Percentiles rank a stretch among this genome's conserved stretches.
Evolutionary conservation across 2,329 filamentous ascomycete species (phyloP).

Genomic region (Penicillium glabrum): DNA sequence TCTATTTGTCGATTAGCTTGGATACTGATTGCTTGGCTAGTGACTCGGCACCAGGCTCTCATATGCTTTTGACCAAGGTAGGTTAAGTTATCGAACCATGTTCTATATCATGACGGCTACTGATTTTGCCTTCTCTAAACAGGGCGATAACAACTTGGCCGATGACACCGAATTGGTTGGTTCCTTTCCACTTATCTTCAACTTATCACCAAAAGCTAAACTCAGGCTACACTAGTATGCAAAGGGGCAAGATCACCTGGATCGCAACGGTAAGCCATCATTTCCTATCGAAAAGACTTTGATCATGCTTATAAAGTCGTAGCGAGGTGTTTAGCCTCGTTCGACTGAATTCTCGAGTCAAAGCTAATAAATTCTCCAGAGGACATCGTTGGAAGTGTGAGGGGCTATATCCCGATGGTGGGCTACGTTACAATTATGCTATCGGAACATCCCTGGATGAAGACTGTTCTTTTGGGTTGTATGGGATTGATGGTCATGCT

Average conservation of each 20-base stretch:
- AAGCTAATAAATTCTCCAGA: neutral
- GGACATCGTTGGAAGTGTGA: slow-evolving; percentile 66
- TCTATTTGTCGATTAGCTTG: too few relatives aligned
- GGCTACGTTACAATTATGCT: slow-evolving; percentile 96
- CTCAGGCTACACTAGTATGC: slow-evolving; percentile 45
- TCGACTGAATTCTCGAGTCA: neutral
- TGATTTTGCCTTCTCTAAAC: neutral
- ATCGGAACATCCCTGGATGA: slow-evolving; percentile 94
- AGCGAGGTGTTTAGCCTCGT: neutral
- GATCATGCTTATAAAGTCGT: neutral
- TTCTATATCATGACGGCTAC: neutral
- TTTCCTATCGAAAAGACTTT: slow-evolving; percentile 38
- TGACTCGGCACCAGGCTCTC: slow-evolving; percentile 25
- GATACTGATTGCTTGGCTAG: slow-evolving; percentile 16
- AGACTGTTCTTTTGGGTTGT: slow-evolving; percentile 88
- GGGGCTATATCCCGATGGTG: slow-evolving; percentile 89
- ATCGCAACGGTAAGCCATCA: slow-evolving; percentile 75
- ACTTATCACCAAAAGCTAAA: neutral
- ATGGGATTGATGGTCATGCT: slow-evolving; percentile 94
- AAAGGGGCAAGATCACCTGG: slow-evolving; percentile 79
- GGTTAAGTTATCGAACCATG: neutral
- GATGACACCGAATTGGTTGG: slow-evolving; percentile 75
- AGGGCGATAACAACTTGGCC: slow-evolving; percentile 88
- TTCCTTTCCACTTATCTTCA: slow-evolving; percentile 52
- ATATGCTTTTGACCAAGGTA: slow-evolving; percentile 76